phyloP scores from a whole-genome alignment of 371 early-diverging fungal species.

The Mucor circinelloides region DNA sequence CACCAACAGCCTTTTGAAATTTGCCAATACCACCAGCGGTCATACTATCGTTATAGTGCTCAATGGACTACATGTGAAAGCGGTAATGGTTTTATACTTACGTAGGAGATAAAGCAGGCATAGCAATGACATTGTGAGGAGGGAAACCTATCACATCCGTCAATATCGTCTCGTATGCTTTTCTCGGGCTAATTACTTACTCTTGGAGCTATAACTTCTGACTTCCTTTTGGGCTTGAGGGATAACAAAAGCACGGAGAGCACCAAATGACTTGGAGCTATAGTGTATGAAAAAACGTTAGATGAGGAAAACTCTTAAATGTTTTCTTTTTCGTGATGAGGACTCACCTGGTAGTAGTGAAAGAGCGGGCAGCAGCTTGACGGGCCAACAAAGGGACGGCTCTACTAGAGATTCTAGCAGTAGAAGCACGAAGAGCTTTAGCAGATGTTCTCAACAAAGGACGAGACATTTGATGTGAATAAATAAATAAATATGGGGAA shows the following conservation, averaged over 20 bases:
- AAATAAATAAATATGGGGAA: not conserved
- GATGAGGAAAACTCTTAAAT: not conserved
- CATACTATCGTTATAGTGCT: slow-evolving; percentile 62
- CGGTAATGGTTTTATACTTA: slow-evolving; percentile 23
- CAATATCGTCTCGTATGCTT: not conserved
- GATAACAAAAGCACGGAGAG: slow-evolving; percentile 10
- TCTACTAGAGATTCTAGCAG: slow-evolving; percentile 4
- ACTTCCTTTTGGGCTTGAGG: not conserved
- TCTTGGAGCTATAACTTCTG: slow-evolving; percentile 14
- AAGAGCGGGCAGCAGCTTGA: slow-evolving; percentile 4
- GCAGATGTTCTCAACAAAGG: slow-evolving; percentile 12
- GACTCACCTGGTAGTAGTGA: slow-evolving; percentile 11
- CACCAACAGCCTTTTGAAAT: slow-evolving; percentile 97
- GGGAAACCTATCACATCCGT: slow-evolving; percentile 66
- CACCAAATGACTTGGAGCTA: slow-evolving; percentile 9
- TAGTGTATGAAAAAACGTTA: not conserved
- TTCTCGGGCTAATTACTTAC: not conserved
- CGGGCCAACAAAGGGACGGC: slow-evolving; percentile 7
- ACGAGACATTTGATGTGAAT: slow-evolving; percentile 7
- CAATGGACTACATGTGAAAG: not conserved
- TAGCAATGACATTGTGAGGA: slow-evolving; percentile 86
- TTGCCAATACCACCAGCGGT: slow-evolving; percentile 94
- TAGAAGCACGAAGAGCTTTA: not conserved
- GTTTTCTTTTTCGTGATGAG: not conserved
- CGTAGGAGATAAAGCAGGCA: slow-evolving; percentile 99